A percentile compares a stretch with the other conserved stretches of the same genome.
These are phyloP conservation scores for Ustilago nuda DNA, from an alignment of 1,284 basidiomycete species.

Conservation along the genomic window DNA sequence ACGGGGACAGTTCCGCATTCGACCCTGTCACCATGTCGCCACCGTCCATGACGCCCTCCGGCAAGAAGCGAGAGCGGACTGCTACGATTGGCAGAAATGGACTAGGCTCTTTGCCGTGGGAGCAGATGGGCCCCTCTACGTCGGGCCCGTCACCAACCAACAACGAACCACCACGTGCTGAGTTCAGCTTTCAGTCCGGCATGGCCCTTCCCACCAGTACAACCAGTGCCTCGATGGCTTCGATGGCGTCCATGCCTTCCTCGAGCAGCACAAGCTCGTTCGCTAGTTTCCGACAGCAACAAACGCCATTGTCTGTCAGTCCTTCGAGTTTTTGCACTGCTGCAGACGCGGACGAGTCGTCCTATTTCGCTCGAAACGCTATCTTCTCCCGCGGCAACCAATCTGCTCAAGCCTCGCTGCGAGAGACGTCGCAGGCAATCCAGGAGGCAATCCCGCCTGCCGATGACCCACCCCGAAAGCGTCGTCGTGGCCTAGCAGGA, in stretches of 20 bases:
- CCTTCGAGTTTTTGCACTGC: conserved; percentile 41
- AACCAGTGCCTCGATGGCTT: conserved; percentile 25
- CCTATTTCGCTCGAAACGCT: conserved; percentile 17
- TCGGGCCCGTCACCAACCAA: conserved; percentile 16
- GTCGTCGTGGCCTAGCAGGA: conserved; percentile 50
- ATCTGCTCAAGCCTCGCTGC: conserved; percentile 27
- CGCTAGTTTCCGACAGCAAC: conserved; percentile 30
- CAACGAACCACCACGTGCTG: conserved; percentile 15
- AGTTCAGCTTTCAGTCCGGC: conserved; percentile 38
- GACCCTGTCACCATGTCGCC: conserved; percentile 19
- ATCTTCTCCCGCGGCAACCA: conserved; percentile 41
- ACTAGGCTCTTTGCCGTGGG: conserved; percentile 32
- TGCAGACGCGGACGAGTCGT: conserved; percentile 24
- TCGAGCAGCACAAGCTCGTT: conserved; percentile 30
- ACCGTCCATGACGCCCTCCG: conserved; percentile 11
- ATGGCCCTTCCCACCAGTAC: conserved; percentile 30
- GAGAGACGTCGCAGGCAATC: conserved; percentile 20
- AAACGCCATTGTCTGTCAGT: conserved; percentile 36
- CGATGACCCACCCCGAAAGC: conserved; percentile 44
- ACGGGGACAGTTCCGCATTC: neutral
- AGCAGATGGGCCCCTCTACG: conserved; percentile 33
- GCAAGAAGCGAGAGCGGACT: conserved; percentile 41
- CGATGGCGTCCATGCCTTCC: conserved; percentile 34
- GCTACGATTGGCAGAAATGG: conserved; percentile 30
- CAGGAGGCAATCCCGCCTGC: conserved; percentile 5